phyloP scores from a whole-genome alignment of 2,329 filamentous ascomycete species.

The Aspergillus pseudoviridinutans region DNA sequence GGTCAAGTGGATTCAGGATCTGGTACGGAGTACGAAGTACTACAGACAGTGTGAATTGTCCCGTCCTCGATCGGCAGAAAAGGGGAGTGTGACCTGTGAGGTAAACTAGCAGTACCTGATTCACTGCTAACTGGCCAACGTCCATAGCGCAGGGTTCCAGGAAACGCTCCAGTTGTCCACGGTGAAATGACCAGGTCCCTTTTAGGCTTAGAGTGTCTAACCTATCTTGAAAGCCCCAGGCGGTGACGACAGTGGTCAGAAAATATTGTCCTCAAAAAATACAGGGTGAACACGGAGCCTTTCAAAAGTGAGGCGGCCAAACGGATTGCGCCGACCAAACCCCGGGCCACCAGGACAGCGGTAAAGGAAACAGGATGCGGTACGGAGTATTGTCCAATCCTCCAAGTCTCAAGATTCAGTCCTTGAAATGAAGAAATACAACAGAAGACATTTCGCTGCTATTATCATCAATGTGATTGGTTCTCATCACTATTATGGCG shows the following conservation, averaged over 20 bases:
- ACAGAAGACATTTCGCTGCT: background rate
- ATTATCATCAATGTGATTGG: background rate
- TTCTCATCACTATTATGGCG: background rate
- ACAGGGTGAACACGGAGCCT: constrained; percentile 8
- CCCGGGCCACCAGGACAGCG: constrained; percentile 21
- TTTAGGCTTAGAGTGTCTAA: background rate
- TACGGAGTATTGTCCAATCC: background rate
- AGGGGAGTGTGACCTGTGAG: background rate
- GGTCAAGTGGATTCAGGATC: too few relatives aligned
- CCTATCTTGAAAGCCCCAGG: background rate
- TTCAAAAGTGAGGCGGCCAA: constrained; percentile 37
- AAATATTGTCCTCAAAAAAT: background rate
- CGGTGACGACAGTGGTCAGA: background rate
- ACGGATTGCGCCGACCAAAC: constrained; percentile 25
- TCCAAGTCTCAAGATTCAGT: background rate
- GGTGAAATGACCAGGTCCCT: background rate
- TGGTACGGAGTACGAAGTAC: too few relatives aligned
- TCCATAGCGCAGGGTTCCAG: background rate
- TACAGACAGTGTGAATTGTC: background rate
- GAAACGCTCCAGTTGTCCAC: background rate
- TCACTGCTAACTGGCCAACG: background rate
- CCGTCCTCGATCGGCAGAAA: background rate
- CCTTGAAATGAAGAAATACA: background rate
- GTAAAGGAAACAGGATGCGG: background rate
- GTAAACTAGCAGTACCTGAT: background rate